Evolutionary conservation across 2,329 filamentous ascomycete species (phyloP).

Genomic region (Myrmaecium sp.): DNA sequence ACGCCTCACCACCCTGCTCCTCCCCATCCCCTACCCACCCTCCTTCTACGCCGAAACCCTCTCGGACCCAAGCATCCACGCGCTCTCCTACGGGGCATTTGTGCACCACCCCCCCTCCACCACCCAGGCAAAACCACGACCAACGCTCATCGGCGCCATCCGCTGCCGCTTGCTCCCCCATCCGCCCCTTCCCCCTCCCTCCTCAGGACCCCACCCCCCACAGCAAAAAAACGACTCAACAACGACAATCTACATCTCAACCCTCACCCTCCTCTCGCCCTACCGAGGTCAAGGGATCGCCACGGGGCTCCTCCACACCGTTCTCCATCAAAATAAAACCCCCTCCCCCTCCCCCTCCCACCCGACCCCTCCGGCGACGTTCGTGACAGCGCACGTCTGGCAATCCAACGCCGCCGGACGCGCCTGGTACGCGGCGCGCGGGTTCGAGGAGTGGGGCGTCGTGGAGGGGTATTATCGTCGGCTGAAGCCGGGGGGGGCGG

Average conservation of each 20-base stretch:
- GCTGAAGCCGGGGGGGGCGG: slow-evolving; percentile 38
- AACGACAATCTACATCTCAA: slow-evolving; percentile 41
- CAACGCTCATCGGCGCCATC: slow-evolving; percentile 27
- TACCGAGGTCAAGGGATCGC: slow-evolving; percentile 42
- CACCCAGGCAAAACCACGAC: slow-evolving; percentile 2
- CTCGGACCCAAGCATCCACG: slow-evolving; percentile 33
- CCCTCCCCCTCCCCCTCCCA: no score
- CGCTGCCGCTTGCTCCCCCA: slow-evolving; percentile 27
- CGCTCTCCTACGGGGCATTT: slow-evolving; percentile 41
- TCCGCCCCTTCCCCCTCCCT: slow-evolving; percentile 4
- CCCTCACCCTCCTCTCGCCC: slow-evolving; percentile 40
- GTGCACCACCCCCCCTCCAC: slow-evolving; percentile 28
- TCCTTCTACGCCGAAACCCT: slow-evolving; percentile 45
- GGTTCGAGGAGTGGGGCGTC: slow-evolving; percentile 34
- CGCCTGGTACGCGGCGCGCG: slow-evolving; percentile 42
- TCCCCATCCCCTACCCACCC: slow-evolving; percentile 44
- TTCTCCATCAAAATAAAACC: no score
- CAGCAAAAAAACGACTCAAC: neutral
- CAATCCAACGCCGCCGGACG: slow-evolving; percentile 42
- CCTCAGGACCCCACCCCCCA: slow-evolving; percentile 1
- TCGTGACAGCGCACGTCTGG: slow-evolving; percentile 47
- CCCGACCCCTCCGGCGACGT: slow-evolving; percentile 16
- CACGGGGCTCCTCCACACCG: slow-evolving; percentile 30
- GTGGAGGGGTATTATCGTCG: slow-evolving; percentile 43
- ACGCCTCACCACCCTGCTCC: slow-evolving; percentile 38